Evolutionary conservation across 2,329 filamentous ascomycete genomes (phyloP), one percentile per base, ranked within the genome.

Genomic region (Fusarium irregulare): DNA sequence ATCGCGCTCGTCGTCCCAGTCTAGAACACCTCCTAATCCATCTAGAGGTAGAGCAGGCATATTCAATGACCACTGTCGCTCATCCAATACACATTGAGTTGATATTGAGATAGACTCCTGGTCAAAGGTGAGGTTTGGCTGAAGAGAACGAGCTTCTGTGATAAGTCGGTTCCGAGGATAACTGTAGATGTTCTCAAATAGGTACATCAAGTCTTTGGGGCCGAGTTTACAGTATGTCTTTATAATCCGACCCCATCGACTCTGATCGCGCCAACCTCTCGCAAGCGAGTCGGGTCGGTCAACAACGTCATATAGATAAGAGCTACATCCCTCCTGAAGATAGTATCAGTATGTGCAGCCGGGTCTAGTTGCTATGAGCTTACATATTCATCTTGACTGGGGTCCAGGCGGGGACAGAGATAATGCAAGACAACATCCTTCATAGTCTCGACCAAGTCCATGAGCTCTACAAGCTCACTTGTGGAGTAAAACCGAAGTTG

Each of bases 141-240:
- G 80, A 13, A 78, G 78, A 6, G 79, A 68, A 8, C 77, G 80
- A 6, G 85, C 78, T 56, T 82, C 81, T 7, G 74, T 70, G 13
- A 87, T 79, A 11, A 87, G 81, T 12, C 82, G 81, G 30, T 76
- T 77, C 49, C 82, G 83, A 23, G 82, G 82, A 45, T 83, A 85
- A 56, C 78, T 80, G 72, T 83, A 83, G 20, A 81, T 81, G 56
- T 83, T 80, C 28, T 83, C 79, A 45, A 87, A 80, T 59, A 87
- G 81, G 63, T 83, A 78, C 66, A 86, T 80, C n/a, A 88, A 79
- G 57, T 85, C 80, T 13, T 80, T 75, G 0, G 86, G 86, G 7
- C 80, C 78, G 10, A 88, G 79, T 76, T 87, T 88, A 70, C 84
- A 77, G 62, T 83, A 83, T 2, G 82, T 83, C 64, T 82, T 81